These are phyloP conservation scores for Phytopythium sindhum DNA, from an alignment of 352 stramenopile species.

Conservation along the genomic window DNA sequence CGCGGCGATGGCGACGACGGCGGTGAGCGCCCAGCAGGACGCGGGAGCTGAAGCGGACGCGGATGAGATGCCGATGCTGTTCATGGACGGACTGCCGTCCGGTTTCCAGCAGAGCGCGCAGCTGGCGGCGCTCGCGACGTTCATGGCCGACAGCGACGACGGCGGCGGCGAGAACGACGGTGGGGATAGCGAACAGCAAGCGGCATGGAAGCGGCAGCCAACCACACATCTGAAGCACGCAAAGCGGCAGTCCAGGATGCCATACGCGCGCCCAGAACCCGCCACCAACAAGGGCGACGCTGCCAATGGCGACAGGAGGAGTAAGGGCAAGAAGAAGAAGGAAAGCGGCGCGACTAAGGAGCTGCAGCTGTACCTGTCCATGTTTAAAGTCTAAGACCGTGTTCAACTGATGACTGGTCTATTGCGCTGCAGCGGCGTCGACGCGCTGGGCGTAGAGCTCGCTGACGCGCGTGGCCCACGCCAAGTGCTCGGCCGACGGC, in stretches of 20 bases:
- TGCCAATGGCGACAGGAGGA: background rate
- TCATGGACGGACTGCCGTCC: conserved; percentile 63
- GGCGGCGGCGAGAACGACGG: conserved; percentile 11
- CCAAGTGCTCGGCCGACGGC: conserved; percentile 37
- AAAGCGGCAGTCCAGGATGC: conserved; percentile 14
- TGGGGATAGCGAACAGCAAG: conserved; percentile 5
- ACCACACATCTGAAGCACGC: background rate
- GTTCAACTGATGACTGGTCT: background rate
- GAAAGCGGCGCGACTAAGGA: conserved; percentile 33
- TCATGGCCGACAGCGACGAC: conserved; percentile 63
- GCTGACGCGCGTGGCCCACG: conserved; percentile 54
- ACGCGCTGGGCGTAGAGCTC: conserved; percentile 40
- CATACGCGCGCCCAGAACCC: conserved; percentile 17
- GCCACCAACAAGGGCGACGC: conserved; percentile 1
- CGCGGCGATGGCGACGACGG: background rate
- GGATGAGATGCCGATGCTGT: conserved; percentile 75
- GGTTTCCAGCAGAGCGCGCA: conserved; percentile 65
- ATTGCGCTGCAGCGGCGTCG: conserved; percentile 3
- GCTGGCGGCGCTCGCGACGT: conserved; percentile 69
- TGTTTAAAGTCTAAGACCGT: conserved; percentile 39
- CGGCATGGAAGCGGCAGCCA: conserved; percentile 6
- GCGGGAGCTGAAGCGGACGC: conserved; percentile 18
- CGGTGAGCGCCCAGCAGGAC: background rate
- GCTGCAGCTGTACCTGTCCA: conserved; percentile 52
- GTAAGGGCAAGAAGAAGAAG: conserved; percentile 2